These are phyloP conservation scores for Cladosporium sp. DNA, from an alignment of 2,329 filamentous ascomycete species.

Conservation along the genomic window DNA sequence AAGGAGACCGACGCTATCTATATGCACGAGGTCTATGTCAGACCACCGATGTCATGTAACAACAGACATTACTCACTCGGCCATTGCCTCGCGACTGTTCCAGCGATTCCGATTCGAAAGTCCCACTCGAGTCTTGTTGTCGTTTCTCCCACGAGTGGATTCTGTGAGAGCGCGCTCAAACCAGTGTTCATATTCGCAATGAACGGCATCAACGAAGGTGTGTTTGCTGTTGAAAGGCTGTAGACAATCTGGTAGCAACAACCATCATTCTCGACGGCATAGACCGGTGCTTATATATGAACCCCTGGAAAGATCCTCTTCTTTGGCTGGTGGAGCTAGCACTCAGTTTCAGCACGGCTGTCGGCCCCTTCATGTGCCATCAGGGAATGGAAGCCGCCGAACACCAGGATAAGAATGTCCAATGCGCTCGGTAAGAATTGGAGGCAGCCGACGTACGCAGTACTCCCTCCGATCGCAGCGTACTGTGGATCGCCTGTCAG, in stretches of 20 bases:
- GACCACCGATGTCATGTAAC: not conserved
- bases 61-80: not conserved
- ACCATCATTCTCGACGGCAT: too few species aligned
- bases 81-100: not conserved
- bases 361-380: too few species aligned
- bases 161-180: not conserved
- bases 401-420: too few species aligned
- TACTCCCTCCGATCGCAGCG: too few species aligned
- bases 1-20: not conserved
- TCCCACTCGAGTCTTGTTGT: slow-evolving; percentile 1
- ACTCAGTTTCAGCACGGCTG: too few species aligned
- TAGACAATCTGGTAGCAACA: slow-evolving; percentile 1
- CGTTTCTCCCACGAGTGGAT: slow-evolving; percentile 4
- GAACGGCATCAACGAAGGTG: slow-evolving; percentile 3
- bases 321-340: too few species aligned
- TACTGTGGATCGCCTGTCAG: too few species aligned
- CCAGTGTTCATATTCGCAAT: slow-evolving; percentile 6
- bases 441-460: too few species aligned
- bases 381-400: too few species aligned
- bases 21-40: not conserved
- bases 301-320: too few species aligned
- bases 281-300: too few species aligned
- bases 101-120: slow-evolving; percentile 1
- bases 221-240: slow-evolving; percentile 2
- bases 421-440: too few species aligned